Base-by-base conservation (phyloP, 148 eudicot genomes). In the Diospyros kaki region DNA sequence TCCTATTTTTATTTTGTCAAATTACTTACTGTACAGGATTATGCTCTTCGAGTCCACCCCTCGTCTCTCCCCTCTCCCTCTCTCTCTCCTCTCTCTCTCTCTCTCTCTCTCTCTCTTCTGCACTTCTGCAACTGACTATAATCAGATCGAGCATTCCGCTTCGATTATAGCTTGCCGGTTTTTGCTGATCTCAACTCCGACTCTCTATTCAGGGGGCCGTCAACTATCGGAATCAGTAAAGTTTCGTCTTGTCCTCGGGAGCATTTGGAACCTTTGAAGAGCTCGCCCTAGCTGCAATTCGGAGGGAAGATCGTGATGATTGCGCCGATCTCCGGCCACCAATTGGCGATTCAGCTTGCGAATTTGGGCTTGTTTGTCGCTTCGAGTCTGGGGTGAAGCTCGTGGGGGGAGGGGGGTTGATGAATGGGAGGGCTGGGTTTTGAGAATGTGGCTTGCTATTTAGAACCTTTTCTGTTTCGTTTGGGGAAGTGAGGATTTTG, bases 351-450 rank as follows among this genome's bases (percentile, higher is more conserved):
- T 72, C 58, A 52, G 44, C 60, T 11, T 3, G 72, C 40, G 50
- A 67, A 50, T 83, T 77, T 56, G 14, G 43, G 76, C 4, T 38
- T 13, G 4, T 46, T 60, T 28, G 8, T 14, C 48, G 15, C 38
- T 48, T 38, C 63, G 39, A 52, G 39, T 50, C 68, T 50, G 64
- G 46, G 58, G 50, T 72, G 64, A 58, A 48, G 64, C 44, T 10
- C 28, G 64, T 50, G 67, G 59, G 66, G 54, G 64, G 68, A 60
- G 59, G 66, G 54, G 64, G 68, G 45, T 46, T 81, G 84, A 79
- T 81, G 83, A 69, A 78, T 83, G 88, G 79, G 71, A 81, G 83
- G 62, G 74, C 76, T 78, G 66, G 76, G 61, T 76, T 81, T 85
- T 48, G 88, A 72, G 77, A 75, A 83, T 77, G 84, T 77, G 69